Evolutionary conservation across 2,329 filamentous ascomycete species (phyloP).

Genomic region (Ramularia endophylla): DNA sequence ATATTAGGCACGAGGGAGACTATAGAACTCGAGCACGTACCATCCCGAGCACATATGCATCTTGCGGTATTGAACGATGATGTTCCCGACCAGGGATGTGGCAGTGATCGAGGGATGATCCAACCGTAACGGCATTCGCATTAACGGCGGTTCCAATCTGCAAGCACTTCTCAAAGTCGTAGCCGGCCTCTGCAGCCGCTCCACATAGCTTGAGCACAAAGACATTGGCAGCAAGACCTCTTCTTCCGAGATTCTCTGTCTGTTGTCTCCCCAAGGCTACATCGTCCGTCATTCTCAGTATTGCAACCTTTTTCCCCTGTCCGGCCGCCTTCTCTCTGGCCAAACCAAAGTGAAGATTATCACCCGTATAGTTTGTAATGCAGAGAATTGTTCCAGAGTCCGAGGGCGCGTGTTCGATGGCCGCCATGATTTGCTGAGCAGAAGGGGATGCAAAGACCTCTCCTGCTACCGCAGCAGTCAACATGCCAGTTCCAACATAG

Average conservation of each 20-base stretch:
- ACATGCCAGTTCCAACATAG: slow-evolving; percentile 45
- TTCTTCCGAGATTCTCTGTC: slow-evolving; percentile 43
- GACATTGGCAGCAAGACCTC: slow-evolving; percentile 46
- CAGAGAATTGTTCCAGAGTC: slow-evolving; percentile 43
- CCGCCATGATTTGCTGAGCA: slow-evolving; percentile 46
- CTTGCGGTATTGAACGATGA: slow-evolving; percentile 38
- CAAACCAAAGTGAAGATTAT: slow-evolving; percentile 46
- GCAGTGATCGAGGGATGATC: slow-evolving; percentile 47
- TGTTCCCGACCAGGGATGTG: slow-evolving; percentile 48
- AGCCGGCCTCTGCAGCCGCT: slow-evolving; percentile 40
- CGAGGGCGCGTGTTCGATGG: slow-evolving; percentile 41
- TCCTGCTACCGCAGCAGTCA: slow-evolving; percentile 43
- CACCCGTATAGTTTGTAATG: slow-evolving; percentile 47
- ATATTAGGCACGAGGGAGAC: no score
- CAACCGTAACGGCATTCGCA: slow-evolving; percentile 45
- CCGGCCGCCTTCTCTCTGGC: slow-evolving; percentile 43
- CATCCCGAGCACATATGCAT: slow-evolving; percentile 39
- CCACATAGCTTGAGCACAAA: slow-evolving; percentile 44
- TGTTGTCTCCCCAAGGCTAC: slow-evolving; percentile 44
- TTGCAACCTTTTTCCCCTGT: slow-evolving; percentile 40
- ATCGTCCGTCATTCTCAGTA: slow-evolving; percentile 46
- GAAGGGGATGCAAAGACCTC: slow-evolving; percentile 45
- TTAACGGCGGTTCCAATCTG: slow-evolving; percentile 42
- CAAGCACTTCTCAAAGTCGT: slow-evolving; percentile 41
- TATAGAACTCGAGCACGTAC: no score